phyloP scores from a whole-genome alignment of 192 early-diverging fungal species.

The Entomortierella chlamydospora region DNA sequence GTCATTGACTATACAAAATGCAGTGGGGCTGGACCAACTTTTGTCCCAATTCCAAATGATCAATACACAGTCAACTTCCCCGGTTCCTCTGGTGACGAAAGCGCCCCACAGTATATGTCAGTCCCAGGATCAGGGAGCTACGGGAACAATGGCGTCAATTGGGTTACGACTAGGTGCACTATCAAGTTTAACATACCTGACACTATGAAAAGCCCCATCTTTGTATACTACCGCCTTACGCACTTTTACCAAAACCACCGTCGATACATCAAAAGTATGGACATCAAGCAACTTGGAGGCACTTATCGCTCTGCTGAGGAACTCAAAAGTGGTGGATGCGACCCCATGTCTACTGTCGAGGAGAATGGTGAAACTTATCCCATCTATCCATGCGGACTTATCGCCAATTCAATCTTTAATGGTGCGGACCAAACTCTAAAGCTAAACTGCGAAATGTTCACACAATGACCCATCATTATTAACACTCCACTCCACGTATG shows the following conservation, averaged over 20 bases:
- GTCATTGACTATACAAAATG: slow-evolving; percentile 96
- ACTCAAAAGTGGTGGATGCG: slow-evolving; percentile 65
- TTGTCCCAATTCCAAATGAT: neutral
- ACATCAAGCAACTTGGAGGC: slow-evolving; percentile 85
- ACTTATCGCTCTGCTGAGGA: slow-evolving; percentile 56
- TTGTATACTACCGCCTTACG: slow-evolving; percentile 94
- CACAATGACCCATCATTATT: neutral
- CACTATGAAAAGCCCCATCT: slow-evolving; percentile 81
- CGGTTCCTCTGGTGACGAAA: slow-evolving; percentile 6
- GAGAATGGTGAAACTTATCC: slow-evolving; percentile 50
- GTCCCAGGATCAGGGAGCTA: neutral
- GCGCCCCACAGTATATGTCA: slow-evolving; percentile 23
- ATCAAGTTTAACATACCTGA: slow-evolving; percentile 78
- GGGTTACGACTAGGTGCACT: slow-evolving; percentile 64
- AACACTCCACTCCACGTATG: neutral
- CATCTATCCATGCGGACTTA: slow-evolving; percentile 97
- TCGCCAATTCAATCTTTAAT: slow-evolving; percentile 98
- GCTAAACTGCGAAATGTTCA: neutral
- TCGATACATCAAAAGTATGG: slow-evolving; percentile 91
- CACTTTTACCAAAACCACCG: slow-evolving; percentile 99
- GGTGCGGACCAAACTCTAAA: slow-evolving; percentile 57
- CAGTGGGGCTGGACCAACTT: slow-evolving; percentile 35
- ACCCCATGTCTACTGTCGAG: slow-evolving; percentile 56
- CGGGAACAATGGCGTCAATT: slow-evolving; percentile 6
- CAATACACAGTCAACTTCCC: slow-evolving; percentile 28